phyloP scores from a whole-genome alignment of 768 basidiomycete species.

The Boletus rufocinnamomeus region DNA sequence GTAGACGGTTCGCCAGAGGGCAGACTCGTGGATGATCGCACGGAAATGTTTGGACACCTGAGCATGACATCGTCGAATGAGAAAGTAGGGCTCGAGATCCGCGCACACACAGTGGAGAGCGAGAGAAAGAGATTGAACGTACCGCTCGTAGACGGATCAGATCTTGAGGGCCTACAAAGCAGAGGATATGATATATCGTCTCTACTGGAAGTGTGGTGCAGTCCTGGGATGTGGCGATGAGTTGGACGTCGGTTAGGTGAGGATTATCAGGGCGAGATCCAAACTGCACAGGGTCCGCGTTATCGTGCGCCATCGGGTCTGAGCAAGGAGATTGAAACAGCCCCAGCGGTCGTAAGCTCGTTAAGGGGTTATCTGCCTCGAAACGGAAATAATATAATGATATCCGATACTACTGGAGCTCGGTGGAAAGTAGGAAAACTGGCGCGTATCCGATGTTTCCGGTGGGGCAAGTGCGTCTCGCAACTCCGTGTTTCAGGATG shows the following conservation, averaged over 20 bases:
- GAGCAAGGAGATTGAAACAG: not conserved
- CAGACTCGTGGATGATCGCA: slow-evolving; percentile 11
- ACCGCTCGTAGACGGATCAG: slow-evolving; percentile 20
- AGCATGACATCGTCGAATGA: not conserved
- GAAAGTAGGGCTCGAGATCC: not conserved
- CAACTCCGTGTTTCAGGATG: no score
- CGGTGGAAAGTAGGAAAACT: no score
- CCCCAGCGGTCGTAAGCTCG: not conserved
- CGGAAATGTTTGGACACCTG: slow-evolving; percentile 21
- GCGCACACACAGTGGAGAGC: no score
- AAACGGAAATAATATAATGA: slow-evolving; percentile 1
- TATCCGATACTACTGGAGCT: no score
- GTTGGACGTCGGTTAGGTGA: not conserved
- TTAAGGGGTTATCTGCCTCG: not conserved
- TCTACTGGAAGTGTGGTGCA: slow-evolving; percentile 17
- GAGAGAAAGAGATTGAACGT: not conserved
- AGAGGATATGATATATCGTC: slow-evolving; percentile 17
- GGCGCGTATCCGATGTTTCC: no score
- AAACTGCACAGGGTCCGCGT: not conserved
- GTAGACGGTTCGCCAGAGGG: slow-evolving; percentile 19
- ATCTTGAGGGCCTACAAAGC: slow-evolving; percentile 8
- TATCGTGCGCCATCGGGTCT: slow-evolving; percentile 12
- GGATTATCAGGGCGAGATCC: not conserved
- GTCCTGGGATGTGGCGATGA: not conserved
- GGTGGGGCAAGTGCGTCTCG: no score